Evolutionary conservation across 306 rosid genomes (phyloP).

Genomic region (Rosa persica): DNA sequence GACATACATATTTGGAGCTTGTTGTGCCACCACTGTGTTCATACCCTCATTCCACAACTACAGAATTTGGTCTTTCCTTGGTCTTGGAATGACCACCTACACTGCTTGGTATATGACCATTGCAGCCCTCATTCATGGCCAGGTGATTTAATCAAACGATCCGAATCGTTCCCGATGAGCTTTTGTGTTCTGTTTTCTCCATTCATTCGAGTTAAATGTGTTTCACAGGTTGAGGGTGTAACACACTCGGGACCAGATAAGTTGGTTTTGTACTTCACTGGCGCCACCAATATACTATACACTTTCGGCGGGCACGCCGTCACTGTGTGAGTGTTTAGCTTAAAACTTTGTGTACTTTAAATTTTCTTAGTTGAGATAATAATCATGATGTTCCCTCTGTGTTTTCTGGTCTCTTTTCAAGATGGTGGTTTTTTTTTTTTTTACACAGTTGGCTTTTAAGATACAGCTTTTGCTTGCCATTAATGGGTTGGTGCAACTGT

Average conservation of each 20-base stretch:
- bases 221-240: slow-evolving; percentile 69
- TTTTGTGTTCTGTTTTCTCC: not conserved
- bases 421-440: not conserved
- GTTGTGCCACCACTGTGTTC: slow-evolving; percentile 97
- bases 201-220: not conserved
- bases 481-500: slow-evolving; percentile 24
- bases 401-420: not conserved
- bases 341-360: not conserved
- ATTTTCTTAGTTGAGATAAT: not conserved
- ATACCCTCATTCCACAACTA: slow-evolving; percentile 94
- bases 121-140: slow-evolving; percentile 76
- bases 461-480: slow-evolving; percentile 53
- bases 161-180: slow-evolving; percentile 8
- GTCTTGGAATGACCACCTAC: slow-evolving; percentile 96
- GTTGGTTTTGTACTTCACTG: slow-evolving; percentile 84
- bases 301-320: slow-evolving; percentile 99
- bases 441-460: slow-evolving; percentile 11
- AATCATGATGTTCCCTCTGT: slow-evolving; percentile 13
- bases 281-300: slow-evolving; percentile 93
- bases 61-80: slow-evolving; percentile 93
- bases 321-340: slow-evolving; percentile 65
- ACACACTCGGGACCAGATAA: slow-evolving; percentile 73
- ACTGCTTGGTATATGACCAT: slow-evolving; percentile 96
- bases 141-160: slow-evolving; percentile 42
- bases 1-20: slow-evolving; percentile 94